These are phyloP conservation scores for Rhizopus arrhizus DNA, from an alignment of 371 early-diverging fungal species.

Conservation along the genomic window DNA sequence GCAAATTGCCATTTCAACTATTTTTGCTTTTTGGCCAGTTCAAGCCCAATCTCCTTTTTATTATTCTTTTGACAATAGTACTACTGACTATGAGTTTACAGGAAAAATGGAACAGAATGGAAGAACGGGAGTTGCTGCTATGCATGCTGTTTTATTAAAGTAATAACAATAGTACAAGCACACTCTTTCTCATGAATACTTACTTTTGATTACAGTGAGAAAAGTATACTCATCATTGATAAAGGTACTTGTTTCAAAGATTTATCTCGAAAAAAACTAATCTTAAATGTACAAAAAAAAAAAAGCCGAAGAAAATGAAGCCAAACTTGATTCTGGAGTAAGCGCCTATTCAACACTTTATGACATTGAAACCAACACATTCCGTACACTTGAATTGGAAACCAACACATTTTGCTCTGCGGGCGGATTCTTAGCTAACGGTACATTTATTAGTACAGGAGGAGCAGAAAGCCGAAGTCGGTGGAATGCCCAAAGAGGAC, in stretches of 20 bases:
- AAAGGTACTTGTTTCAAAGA: constrained; percentile 32
- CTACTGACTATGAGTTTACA: constrained; percentile 31
- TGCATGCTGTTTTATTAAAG: constrained; percentile 52
- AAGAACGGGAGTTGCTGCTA: constrained; percentile 52
- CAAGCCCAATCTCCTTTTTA: constrained; percentile 34
- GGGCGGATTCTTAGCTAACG: constrained; percentile 62
- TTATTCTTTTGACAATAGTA: constrained; percentile 12
- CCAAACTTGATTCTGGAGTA: constrained; percentile 53
- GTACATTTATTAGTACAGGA: constrained; percentile 64
- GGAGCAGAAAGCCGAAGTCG: constrained; percentile 57
- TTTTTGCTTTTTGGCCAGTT: neutral
- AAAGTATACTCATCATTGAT: constrained; percentile 49
- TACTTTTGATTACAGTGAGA: constrained; percentile 31
- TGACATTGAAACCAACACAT: constrained; percentile 51
- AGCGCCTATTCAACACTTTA: constrained; percentile 61
- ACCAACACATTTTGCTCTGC: constrained; percentile 72
- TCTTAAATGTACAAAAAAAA: neutral
- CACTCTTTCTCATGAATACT: neutral
- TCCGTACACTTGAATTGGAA: constrained; percentile 48
- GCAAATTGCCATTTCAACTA: constrained; percentile 1
- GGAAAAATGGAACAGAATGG: constrained; percentile 55
- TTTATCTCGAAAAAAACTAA: neutral
- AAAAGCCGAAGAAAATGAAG: constrained; percentile 56
- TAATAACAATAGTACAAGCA: constrained; percentile 11
- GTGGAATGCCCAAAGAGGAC: constrained; percentile 57